These are phyloP conservation scores for Tetracentron sinense DNA, from an alignment of 164 flowering plant species.

Conservation along the genomic window DNA sequence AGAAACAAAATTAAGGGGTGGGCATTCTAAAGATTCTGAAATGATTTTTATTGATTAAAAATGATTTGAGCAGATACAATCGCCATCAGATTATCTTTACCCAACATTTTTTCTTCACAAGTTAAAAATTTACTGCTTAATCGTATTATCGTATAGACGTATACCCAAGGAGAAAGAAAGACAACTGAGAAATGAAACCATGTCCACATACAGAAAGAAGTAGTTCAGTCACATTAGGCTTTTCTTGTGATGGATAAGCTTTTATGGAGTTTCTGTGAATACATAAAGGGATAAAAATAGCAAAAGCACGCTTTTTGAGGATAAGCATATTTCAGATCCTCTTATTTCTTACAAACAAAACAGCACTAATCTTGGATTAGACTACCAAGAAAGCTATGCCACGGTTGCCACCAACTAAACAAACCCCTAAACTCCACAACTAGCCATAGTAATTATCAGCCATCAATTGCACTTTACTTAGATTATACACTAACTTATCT, in stretches of 20 bases:
- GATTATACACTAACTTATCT: background rate
- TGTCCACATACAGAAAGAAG: too few relatives aligned
- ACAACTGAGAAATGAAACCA: background rate
- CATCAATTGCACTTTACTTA: background rate
- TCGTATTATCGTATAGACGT: background rate
- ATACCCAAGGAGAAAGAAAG: background rate
- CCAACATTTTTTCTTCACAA: background rate
- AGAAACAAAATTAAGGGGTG: background rate
- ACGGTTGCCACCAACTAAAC: background rate
- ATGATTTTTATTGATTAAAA: background rate
- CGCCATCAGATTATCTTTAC: background rate
- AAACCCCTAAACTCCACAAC: background rate
- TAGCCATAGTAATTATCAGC: too few relatives aligned
- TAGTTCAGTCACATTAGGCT: too few relatives aligned
- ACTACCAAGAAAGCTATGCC: background rate
- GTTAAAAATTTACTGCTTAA: background rate
- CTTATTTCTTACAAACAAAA: background rate
- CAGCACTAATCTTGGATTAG: background rate
- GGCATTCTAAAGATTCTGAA: background rate
- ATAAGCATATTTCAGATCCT: background rate
- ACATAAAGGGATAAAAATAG: background rate
- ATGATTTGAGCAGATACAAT: background rate
- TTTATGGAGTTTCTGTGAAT: too few relatives aligned
- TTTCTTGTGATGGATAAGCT: too few relatives aligned
- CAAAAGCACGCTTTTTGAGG: background rate